These are phyloP conservation scores for Chlorella sorokiniana DNA, from an alignment of 139 green algal genomes.

Conservation along the genomic window DNA sequence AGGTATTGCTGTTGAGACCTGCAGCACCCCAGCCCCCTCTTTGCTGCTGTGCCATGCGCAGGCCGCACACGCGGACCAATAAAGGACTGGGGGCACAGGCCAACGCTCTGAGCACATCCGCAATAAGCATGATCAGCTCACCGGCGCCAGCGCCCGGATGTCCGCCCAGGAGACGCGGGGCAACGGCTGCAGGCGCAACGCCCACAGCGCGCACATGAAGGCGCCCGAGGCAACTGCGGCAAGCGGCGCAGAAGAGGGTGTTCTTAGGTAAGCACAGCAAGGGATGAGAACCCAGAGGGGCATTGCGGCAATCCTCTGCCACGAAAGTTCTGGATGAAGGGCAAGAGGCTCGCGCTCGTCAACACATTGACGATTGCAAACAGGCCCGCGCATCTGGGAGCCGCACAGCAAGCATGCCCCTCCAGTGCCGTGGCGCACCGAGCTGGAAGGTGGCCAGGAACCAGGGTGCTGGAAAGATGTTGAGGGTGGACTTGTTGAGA, in stretches of 20 bases:
- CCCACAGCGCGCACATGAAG: constrained; percentile 84
- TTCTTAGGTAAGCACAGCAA: background rate
- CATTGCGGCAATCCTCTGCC: background rate
- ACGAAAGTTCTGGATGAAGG: no score
- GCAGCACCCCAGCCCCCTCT: no score
- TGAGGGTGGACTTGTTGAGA: constrained; percentile 87
- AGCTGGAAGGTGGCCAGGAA: constrained; percentile 87
- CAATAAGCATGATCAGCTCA: background rate
- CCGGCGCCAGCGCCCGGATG: constrained; percentile 55
- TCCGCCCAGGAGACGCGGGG: constrained; percentile 62
- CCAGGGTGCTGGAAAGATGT: constrained; percentile 86
- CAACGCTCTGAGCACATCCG: background rate
- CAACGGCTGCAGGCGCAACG: constrained; percentile 66
- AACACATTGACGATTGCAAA: background rate
- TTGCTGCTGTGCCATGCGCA: no score
- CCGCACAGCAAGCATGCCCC: background rate
- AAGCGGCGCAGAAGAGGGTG: background rate
- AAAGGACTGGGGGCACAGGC: background rate
- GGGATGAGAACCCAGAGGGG: background rate
- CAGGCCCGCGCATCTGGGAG: background rate
- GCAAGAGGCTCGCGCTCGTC: no score
- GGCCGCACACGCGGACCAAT: background rate
- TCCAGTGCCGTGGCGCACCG: constrained; percentile 58
- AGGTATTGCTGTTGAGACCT: background rate
- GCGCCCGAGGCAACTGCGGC: constrained; percentile 64